Conservation (phyloP, 352 stramenopile genomes). For the Pythium aristosporum region DNA sequence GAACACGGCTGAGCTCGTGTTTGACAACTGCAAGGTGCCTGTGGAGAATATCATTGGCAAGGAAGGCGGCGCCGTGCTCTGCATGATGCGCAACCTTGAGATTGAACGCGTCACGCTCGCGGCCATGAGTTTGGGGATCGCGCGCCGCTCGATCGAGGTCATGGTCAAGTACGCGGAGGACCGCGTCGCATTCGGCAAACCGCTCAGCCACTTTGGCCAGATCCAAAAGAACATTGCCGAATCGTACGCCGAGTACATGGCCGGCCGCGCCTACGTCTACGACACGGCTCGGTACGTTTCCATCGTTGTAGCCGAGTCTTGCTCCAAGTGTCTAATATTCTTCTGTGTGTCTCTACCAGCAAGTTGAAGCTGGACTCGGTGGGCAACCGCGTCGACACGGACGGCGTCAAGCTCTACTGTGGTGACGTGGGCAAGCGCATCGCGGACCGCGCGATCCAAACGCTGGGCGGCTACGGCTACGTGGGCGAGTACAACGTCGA, state of each 20-base stretch:
- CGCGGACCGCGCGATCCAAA: constrained; percentile 97
- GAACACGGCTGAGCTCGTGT: constrained; percentile 98
- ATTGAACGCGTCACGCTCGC: constrained; percentile 97
- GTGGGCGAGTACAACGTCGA: constrained; percentile 99
- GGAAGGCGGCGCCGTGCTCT: constrained; percentile 75
- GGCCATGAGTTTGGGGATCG: constrained; percentile 97
- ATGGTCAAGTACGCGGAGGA: constrained; percentile 96
- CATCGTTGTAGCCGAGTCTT: not conserved
- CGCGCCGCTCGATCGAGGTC: constrained; percentile 95
- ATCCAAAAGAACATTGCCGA: constrained; percentile 98
- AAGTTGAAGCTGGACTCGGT: constrained; percentile 92
- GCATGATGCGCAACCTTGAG: constrained; percentile 98
- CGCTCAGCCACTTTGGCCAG: constrained; percentile 90
- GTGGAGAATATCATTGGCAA: constrained; percentile 91
- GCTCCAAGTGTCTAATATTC: not conserved
- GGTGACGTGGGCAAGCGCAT: constrained; percentile 97
- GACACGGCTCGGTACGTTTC: constrained; percentile 80
- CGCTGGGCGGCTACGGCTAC: constrained; percentile 98
- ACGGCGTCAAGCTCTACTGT: constrained; percentile 99
- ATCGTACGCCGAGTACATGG: constrained; percentile 98
- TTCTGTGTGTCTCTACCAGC: constrained; percentile 36
- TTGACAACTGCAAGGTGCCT: constrained; percentile 96
- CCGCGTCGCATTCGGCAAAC: constrained; percentile 92
- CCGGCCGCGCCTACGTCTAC: constrained; percentile 97
- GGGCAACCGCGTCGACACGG: constrained; percentile 96